phyloP scores from a whole-genome alignment of 2,329 filamentous ascomycete species.

The Elsinoe australis region DNA sequence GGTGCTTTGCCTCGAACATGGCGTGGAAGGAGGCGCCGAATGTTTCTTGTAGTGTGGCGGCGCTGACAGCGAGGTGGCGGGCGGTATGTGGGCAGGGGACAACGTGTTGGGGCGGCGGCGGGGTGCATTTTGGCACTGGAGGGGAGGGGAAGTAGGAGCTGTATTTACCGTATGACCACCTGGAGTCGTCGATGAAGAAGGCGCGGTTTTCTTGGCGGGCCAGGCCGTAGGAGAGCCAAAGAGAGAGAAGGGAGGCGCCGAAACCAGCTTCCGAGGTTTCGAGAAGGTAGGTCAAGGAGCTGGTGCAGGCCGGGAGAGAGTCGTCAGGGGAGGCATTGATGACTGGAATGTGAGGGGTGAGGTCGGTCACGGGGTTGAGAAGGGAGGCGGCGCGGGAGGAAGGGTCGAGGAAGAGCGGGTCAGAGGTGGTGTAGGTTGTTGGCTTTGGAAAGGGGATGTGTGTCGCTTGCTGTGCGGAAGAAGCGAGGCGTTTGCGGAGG shows the following conservation, averaged over 20 bases:
- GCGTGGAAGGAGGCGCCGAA: constrained; percentile 55
- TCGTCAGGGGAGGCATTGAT: constrained; percentile 21
- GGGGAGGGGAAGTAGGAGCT: constrained; percentile 62
- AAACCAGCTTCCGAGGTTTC: constrained; percentile 68
- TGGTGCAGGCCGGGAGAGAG: constrained; percentile 51
- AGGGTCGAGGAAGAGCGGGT: not conserved
- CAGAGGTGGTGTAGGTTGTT: constrained; percentile 29
- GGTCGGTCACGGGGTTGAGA: constrained; percentile 46
- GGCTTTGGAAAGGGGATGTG: constrained; percentile 47
- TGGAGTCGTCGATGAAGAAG: constrained; percentile 79
- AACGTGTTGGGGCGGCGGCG: constrained; percentile 66
- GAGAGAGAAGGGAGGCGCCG: constrained; percentile 64
- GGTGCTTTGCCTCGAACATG: constrained; percentile 25
- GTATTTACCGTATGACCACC: constrained; percentile 74
- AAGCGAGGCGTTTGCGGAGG: no score
- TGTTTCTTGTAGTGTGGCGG: constrained; percentile 56
- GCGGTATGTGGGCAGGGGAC: constrained; percentile 72
- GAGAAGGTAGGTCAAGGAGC: constrained; percentile 68
- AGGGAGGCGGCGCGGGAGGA: constrained; percentile 60
- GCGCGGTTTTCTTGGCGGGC: constrained; percentile 64
- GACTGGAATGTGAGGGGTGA: constrained; percentile 19
- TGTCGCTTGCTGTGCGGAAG: no score
- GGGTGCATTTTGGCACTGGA: constrained; percentile 57
- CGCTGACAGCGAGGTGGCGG: constrained; percentile 65
- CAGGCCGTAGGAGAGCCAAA: constrained; percentile 79